Base-by-base conservation (phyloP, 208 protist species). In the Borovskyia barvae region DNA sequence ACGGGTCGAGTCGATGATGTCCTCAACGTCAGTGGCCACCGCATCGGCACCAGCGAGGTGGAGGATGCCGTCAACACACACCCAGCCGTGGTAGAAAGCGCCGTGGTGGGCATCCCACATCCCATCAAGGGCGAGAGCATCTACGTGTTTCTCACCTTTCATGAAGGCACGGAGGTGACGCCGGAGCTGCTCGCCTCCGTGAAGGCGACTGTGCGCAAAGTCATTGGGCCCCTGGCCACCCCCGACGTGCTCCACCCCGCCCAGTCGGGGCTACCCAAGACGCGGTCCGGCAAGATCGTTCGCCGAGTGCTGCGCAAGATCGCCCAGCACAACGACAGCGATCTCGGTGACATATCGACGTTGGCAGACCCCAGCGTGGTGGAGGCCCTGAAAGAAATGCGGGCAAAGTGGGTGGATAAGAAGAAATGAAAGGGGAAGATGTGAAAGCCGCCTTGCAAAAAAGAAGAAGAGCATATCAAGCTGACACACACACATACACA, bases 261-360 rank as follows among this genome's bases (percentile, higher is more conserved):
- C 8, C 98, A 97, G 1, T 96, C 90, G 14, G 78, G 99, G 26
- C 74, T 99, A 24, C 99, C 97, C 65, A 97, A 99, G 68, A 99
- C 97, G 8, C 90, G 98, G 42, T 97, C 85, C 5, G 98, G 97
- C 56, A 99, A 99, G 83, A 99, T 99, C 59, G 97, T 99, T 81
- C 89, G 98, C 28, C 85, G 98, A 36, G 93, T 99, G 19, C 82
- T 99, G 19, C 85, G 97, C 28, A 99, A 99, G 81, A 96, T 99
- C 45, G 97, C 97, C 15, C 85, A 99, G 97, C 3, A 94, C 97
- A 0, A 97, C 98, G 20, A 99, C 98, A 11, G 97, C 97, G 7
- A 87, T 95, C 65, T 98, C 1, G 97, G 97, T 17, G 97, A 99
- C 66, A 78, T 77, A 14, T 83, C 78, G 33, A 99, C 97, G 11